Base-by-base conservation (phyloP, 441 rosid species). In the Omphalea diandra region DNA sequence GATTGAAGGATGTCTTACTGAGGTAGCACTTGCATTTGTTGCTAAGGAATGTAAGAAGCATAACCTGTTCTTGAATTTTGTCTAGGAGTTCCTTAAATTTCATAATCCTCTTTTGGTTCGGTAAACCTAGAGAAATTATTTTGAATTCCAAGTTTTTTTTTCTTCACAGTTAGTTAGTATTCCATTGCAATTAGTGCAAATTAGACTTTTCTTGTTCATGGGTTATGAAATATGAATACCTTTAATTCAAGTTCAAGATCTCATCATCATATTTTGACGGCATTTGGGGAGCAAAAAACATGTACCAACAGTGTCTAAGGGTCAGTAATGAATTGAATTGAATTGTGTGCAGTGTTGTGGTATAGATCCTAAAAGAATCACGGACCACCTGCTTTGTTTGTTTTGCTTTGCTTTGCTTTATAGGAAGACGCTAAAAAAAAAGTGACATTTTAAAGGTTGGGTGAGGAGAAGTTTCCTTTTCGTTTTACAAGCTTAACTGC, bases 341-440 rank as follows among this genome's bases (percentile, higher is more conserved):
- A 65, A 62, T 67, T 49, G 63, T 46, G 26, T 73, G 72, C 47
- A 54, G 29, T 73, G 70, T 52, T 67, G 33, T 26, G 50, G 54
- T 14, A 66, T 22, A 44, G 29, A 41, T 44, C 68, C 63, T 41
- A 20, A 75, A 68, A 70, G 81, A 76, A 77, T 69, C 73, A 73
- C 72, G 85, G 84, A 79, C 78, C 83, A 75, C 80, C 55, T 71
- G 79, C 68, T 60, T 69, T 76, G 75, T n/a, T n/a, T n/a, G n/a
- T n/a, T n/a, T n/a, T n/a, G n/a, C n/a, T n/a, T n/a, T n/a, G n/a
- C 54, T 49, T 49, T 49, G 54, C 83, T 76, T 82, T 75, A 57
- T 56, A 70, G 54, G 56, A 69, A 73, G 72, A 63, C 56, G 65
- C 53, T 38, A 38, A 55, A 17, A 5, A 11, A 27, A 26, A n/a